These are phyloP conservation scores for Malassezia dermatis DNA, from an alignment of 1,284 basidiomycete species.

Conservation along the genomic window DNA sequence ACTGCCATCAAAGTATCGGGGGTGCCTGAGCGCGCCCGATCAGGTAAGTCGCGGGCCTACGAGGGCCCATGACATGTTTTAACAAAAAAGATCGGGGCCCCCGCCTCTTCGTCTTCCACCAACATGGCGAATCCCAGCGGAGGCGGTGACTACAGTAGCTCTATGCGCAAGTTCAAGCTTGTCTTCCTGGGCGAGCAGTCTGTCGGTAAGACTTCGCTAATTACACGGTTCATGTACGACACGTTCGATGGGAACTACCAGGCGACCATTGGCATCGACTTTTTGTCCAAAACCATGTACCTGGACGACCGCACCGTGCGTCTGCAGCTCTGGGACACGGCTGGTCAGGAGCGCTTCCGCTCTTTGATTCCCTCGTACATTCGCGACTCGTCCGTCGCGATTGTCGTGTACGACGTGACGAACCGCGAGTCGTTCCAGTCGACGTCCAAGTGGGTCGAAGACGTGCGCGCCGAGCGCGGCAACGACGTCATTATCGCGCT, in stretches of 20 bases:
- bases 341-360: conserved; percentile 95
- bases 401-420: conserved; percentile 97
- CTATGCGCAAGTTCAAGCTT: conserved; percentile 47
- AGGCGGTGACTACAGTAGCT: conserved; percentile 40
- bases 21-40: not conserved
- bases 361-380: conserved; percentile 98
- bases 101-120: not conserved
- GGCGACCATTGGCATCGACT: conserved; percentile 98
- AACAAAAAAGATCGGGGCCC: not conserved
- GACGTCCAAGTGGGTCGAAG: conserved; percentile 98
- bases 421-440: conserved; percentile 97
- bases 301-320: conserved; percentile 95
- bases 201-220: conserved; percentile 67
- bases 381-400: conserved; percentile 92
- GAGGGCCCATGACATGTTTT: not conserved
- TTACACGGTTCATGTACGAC: conserved; percentile 95
- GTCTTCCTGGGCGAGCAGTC: conserved; percentile 45
- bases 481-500: conserved; percentile 97
- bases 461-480: conserved; percentile 91
- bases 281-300: conserved; percentile 99
- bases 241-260: conserved; percentile 99
- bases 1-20: not conserved
- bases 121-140: conserved; percentile 12
- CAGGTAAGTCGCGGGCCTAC: not conserved
- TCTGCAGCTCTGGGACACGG: conserved; percentile 90